Evolutionary conservation across 768 basidiomycete genomes (phyloP).

Genomic region (Pleurotus citrinopileatus): DNA sequence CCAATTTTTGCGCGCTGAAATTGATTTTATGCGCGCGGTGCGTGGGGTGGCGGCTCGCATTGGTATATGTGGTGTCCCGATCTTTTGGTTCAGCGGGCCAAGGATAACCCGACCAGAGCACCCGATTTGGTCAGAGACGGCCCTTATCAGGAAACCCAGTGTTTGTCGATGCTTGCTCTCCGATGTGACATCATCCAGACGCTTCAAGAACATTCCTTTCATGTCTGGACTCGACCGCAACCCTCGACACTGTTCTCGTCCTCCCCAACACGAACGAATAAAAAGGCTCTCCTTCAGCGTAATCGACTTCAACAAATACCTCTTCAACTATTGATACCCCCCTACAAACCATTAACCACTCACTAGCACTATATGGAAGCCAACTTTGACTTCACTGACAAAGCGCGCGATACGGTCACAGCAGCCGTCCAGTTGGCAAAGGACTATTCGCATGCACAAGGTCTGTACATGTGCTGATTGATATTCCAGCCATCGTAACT

Average conservation of each 20-base stretch:
- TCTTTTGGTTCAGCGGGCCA: too few species aligned
- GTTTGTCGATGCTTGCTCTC: neutral
- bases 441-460: constrained; percentile 81
- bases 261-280: neutral
- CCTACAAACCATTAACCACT: too few species aligned
- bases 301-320: too few species aligned
- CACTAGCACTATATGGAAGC: too few species aligned
- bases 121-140: too few species aligned
- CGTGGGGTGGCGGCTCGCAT: too few species aligned
- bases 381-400: constrained; percentile 84
- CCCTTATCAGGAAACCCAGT: too few species aligned
- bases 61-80: too few species aligned
- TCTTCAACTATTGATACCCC: too few species aligned
- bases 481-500: neutral
- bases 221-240: constrained; percentile 1
- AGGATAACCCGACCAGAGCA: too few species aligned
- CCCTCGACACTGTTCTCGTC: neutral
- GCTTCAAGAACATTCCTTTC: constrained; percentile 8
- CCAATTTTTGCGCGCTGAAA: too few species aligned
- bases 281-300: neutral
- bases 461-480: constrained; percentile 31
- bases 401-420: constrained; percentile 65
- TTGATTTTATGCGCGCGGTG: too few species aligned
- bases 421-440: constrained; percentile 79
- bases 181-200: constrained; percentile 3